Evolutionary conservation across 495 filamentous ascomycete genomes (phyloP).

Genomic region (Aspergillus haitiensis): DNA sequence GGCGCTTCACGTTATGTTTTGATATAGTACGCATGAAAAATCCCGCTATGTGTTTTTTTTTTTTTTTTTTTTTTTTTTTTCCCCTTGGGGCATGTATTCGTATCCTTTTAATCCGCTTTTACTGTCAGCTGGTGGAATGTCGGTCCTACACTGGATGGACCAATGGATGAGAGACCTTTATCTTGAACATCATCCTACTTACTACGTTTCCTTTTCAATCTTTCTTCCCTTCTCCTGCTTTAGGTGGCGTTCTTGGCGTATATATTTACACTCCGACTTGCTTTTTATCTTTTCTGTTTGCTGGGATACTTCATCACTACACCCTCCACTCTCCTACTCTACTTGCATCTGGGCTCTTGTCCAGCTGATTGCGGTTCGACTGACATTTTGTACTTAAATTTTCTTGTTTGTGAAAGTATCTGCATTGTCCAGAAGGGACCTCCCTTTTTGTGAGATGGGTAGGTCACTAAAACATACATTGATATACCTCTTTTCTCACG

Average conservation of each 20-base stretch:
- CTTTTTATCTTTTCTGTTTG: conserved; percentile 20
- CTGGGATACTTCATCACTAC: conserved; percentile 10
- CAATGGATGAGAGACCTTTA: not conserved
- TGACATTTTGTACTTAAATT: not conserved
- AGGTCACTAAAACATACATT: too few species aligned
- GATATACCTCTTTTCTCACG: too few species aligned
- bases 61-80: conserved; percentile 27
- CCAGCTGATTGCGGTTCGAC: conserved; percentile 22
- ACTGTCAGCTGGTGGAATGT: conserved; percentile 15
- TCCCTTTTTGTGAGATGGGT: too few species aligned
- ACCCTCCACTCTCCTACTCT: conserved; percentile 34
- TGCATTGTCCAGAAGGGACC: too few species aligned
- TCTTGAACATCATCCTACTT: not conserved
- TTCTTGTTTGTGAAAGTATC: too few species aligned
- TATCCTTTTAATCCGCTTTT: conserved; percentile 21
- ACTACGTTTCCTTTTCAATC: not conserved
- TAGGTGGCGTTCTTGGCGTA: conserved; percentile 33
- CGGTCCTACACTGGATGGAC: not conserved
- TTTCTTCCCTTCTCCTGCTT: conserved; percentile 21
- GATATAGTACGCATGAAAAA: conserved; percentile 29
- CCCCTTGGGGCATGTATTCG: conserved; percentile 4
- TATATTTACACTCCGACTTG: too few species aligned
- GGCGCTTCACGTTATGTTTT: conserved; percentile 37
- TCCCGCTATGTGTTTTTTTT: conserved; percentile 25
- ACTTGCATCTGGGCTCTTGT: conserved; percentile 33